These are phyloP conservation scores for Globisporangium solare DNA, from an alignment of 352 stramenopile species.

Conservation along the genomic window DNA sequence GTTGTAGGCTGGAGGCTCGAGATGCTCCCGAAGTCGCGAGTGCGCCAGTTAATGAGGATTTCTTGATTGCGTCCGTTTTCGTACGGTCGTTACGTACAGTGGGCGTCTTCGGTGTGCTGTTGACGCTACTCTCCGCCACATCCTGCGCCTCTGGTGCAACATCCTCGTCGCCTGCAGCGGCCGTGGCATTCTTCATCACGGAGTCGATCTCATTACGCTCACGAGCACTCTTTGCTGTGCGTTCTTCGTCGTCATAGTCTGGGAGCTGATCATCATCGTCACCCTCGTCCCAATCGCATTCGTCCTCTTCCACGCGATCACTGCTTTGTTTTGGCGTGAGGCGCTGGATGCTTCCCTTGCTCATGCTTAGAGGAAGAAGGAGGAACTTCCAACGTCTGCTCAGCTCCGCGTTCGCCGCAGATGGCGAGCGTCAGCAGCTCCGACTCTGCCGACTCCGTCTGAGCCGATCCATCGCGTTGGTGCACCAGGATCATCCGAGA, in stretches of 20 bases:
- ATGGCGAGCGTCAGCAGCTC: slow-evolving; percentile 11
- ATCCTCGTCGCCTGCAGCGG: slow-evolving; percentile 6
- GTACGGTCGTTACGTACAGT: too few species aligned
- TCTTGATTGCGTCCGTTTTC: too few species aligned
- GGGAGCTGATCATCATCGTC: slow-evolving; percentile 10
- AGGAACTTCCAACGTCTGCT: neutral
- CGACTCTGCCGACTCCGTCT: neutral
- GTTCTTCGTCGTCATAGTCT: neutral
- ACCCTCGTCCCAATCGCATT: neutral
- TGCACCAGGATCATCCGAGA: slow-evolving; percentile 33
- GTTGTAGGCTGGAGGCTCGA: neutral
- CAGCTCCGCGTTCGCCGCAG: slow-evolving; percentile 12
- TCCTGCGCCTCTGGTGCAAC: slow-evolving; percentile 2
- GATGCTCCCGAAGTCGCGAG: too few species aligned
- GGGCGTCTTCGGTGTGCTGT: too few species aligned
- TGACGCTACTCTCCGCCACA: neutral
- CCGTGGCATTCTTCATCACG: neutral
- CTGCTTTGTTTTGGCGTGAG: neutral
- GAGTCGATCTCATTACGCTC: too few species aligned
- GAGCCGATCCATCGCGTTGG: neutral
- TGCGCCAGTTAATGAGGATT: neutral
- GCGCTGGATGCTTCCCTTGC: slow-evolving; percentile 1
- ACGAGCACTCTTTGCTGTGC: neutral
- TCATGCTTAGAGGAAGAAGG: too few species aligned
- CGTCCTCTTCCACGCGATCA: neutral